Base-by-base conservation (phyloP, 768 basidiomycete species). In the Saitozyma sp. region DNA sequence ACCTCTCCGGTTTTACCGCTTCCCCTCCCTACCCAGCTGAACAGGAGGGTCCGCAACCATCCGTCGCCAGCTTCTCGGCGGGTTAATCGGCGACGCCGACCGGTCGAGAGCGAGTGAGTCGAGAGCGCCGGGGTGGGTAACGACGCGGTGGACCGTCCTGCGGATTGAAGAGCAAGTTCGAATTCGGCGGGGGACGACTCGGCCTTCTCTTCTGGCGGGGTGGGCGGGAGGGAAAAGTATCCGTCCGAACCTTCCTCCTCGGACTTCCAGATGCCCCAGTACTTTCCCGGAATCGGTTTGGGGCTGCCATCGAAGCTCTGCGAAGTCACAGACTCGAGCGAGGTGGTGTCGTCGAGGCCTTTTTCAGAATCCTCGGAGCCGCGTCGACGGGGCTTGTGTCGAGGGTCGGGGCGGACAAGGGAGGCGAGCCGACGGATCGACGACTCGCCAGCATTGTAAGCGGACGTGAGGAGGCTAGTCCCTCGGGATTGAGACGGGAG, bases 41-140 rank as follows among this genome's bases (percentile, higher is more conserved):
- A 49, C 13, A 55, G 50, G 41, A 70, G 46, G 9, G 59, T 48
- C 6, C 58, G 57, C 38, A 68, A 55, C 71, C 71, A 73, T 40
- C 71, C 71, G 19, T 62, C 59, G 37, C 38, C 46, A 17, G 49
- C 54, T 41, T 17, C 45, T 43, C 45, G 37, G 17, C 17, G 53
- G 8, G 51, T 57, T 58, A 11, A 63, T 53, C 39, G 57, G 61
- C 11, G 43, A 54, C 13, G 50, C 11, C 14, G 57, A 39, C n/a
- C 62, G 42, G 16, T 45, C 49, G 54, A 29, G 29, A 74, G 56
- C 9, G 69, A 68, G 54, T 64, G 57, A 6, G 67, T 55, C 8
- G 72, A 74, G 20, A 74, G 41, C 17, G 72, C 72, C 14, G 72
- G 72, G 3, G 72, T 74, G 19, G 72, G 72, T 29, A 74, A 55